Conservation (phyloP, 177 flowering plant genomes). For the Tripterygium wilfordii region DNA sequence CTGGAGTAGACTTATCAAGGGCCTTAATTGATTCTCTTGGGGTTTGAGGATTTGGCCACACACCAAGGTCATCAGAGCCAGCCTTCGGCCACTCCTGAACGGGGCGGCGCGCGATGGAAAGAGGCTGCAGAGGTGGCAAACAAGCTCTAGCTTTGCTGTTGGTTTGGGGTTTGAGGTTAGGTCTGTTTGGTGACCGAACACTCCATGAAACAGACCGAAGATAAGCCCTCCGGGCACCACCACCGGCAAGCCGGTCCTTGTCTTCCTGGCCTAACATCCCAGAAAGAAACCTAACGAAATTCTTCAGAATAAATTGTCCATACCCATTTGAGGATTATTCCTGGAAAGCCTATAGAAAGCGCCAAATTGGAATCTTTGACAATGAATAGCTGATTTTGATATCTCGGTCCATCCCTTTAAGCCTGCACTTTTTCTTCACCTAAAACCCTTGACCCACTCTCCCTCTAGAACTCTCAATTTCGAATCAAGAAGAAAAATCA, state of each 20-base stretch:
- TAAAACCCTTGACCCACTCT: constrained; percentile 32
- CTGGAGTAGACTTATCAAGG: constrained; percentile 12
- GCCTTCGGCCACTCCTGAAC: constrained; percentile 19
- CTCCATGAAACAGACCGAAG: constrained; percentile 70
- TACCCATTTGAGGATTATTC: neutral
- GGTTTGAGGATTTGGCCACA: constrained; percentile 61
- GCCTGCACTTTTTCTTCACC: constrained; percentile 20
- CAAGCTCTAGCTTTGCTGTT: constrained; percentile 11
- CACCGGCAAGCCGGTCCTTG: constrained; percentile 9
- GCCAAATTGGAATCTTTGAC: neutral
- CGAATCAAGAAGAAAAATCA: no score
- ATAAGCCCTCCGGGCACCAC: constrained; percentile 29
- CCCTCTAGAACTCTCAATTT: constrained; percentile 2
- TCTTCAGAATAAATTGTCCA: neutral
- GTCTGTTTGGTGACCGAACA: constrained; percentile 42
- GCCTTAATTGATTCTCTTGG: constrained; percentile 31
- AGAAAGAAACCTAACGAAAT: neutral
- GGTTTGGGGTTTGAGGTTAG: constrained; percentile 29
- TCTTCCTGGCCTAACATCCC: constrained; percentile 1
- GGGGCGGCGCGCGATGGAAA: constrained; percentile 32
- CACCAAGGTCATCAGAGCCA: constrained; percentile 5
- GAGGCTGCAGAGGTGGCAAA: constrained; percentile 38
- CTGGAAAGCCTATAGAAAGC: neutral
- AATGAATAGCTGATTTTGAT: constrained; percentile 4
- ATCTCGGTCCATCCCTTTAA: neutral